Percentiles rank a stretch among this genome's conserved stretches.
phyloP scores from a whole-genome alignment of 2,329 filamentous ascomycete species.

The Venturia pyrina region DNA sequence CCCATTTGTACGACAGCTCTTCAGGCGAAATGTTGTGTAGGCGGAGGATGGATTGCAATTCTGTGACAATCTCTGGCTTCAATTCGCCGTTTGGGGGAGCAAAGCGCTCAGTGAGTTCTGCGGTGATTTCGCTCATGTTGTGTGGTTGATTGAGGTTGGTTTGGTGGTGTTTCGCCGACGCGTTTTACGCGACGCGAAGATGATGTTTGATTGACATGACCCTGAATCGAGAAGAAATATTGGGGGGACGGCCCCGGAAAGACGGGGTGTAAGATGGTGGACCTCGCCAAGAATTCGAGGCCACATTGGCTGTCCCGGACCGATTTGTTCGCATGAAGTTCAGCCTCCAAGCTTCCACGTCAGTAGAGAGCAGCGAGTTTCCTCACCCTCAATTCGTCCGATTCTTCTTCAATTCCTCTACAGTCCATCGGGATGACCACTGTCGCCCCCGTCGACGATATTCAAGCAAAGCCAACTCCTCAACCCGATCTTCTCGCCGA shows the following conservation, averaged over 20 bases:
- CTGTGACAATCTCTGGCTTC: conserved; percentile 65
- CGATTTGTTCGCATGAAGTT: background rate
- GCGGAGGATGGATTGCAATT: conserved; percentile 77
- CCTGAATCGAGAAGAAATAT: background rate
- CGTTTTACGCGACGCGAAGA: background rate
- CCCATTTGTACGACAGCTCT: conserved; percentile 97
- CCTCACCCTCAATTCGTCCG: background rate
- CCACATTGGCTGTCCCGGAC: background rate
- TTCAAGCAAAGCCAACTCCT: background rate
- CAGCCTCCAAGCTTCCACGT: too few species aligned
- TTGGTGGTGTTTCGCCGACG: background rate
- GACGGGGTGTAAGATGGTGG: background rate
- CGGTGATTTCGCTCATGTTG: conserved; percentile 39
- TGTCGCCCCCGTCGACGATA: background rate
- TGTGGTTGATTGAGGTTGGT: conserved; percentile 1
- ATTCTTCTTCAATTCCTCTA: background rate
- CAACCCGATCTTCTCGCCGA: background rate
- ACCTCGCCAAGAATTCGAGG: background rate
- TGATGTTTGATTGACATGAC: background rate
- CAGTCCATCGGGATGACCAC: background rate
- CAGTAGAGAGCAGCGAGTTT: too few species aligned
- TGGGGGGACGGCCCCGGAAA: background rate
- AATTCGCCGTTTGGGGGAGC: conserved; percentile 43
- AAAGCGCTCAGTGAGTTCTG: conserved; percentile 51
- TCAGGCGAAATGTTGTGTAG: conserved; percentile 72